phyloP scores from a whole-genome alignment of 2,329 filamentous ascomycete species.

The Alternaria arborescens region DNA sequence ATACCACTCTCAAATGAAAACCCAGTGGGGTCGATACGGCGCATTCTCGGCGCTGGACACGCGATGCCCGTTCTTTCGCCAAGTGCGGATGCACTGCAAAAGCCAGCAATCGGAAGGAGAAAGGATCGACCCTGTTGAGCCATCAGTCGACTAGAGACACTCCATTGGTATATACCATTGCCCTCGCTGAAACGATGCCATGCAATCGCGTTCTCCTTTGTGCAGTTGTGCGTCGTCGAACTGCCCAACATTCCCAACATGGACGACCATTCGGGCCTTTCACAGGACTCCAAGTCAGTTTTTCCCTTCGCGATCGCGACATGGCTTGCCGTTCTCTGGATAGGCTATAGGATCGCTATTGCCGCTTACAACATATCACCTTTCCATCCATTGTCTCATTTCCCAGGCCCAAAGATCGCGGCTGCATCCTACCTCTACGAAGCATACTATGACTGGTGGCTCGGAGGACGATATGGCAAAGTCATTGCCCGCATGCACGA shows the following conservation, averaged over 20 bases:
- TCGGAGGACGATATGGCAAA: slow-evolving; percentile 44
- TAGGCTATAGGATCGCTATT: slow-evolving; percentile 27
- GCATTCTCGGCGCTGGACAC: neutral
- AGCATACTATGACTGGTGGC: slow-evolving; percentile 41
- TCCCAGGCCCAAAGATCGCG: slow-evolving; percentile 43
- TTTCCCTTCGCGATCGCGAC: slow-evolving; percentile 22
- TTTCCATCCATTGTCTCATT: slow-evolving; percentile 33
- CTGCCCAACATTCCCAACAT: slow-evolving; percentile 19
- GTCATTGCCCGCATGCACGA: slow-evolving; percentile 47
- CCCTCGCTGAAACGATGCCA: slow-evolving; percentile 18
- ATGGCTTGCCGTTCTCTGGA: slow-evolving; percentile 29
- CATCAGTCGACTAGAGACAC: neutral
- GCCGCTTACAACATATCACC: slow-evolving; percentile 38
- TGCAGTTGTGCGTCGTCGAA: slow-evolving; percentile 13
- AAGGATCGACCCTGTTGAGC: slow-evolving; percentile 11
- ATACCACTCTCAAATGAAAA: neutral
- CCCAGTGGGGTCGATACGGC: slow-evolving; percentile 4
- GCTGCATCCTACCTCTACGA: slow-evolving; percentile 40
- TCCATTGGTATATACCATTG: slow-evolving; percentile 22
- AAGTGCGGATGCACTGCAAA: slow-evolving; percentile 4
- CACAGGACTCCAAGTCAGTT: slow-evolving; percentile 16
- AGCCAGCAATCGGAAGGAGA: slow-evolving; percentile 8
- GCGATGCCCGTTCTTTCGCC: slow-evolving; percentile 2
- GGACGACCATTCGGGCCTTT: slow-evolving; percentile 26
- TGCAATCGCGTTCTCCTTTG: slow-evolving; percentile 13